Evolutionary conservation across 495 filamentous ascomycete species (phyloP).

Genomic region (Hyaloscypha hepaticicola): DNA sequence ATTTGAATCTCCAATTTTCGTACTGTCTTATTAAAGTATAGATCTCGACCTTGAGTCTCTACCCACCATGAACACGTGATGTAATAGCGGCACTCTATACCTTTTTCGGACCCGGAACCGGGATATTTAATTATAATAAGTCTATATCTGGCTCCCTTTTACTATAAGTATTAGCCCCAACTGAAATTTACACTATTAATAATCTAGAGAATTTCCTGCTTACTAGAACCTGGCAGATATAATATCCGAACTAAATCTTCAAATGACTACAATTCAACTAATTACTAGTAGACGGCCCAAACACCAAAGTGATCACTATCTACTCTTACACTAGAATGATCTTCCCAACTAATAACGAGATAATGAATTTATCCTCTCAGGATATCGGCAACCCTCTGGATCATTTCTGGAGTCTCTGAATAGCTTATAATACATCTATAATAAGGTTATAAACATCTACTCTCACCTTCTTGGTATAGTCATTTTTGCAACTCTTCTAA

Average conservation of each 20-base stretch:
- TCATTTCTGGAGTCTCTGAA: neutral
- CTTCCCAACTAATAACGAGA: constrained; percentile 18
- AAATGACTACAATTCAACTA: neutral
- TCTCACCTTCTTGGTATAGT: constrained; percentile 45
- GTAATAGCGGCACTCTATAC: too few species aligned
- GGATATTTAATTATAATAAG: too few species aligned
- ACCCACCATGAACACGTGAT: too few species aligned
- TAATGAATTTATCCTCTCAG: constrained; percentile 6
- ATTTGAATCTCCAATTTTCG: too few species aligned
- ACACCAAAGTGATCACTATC: neutral
- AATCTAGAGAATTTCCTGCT: too few species aligned
- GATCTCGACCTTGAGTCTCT: too few species aligned
- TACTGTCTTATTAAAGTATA: too few species aligned
- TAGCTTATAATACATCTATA: neutral
- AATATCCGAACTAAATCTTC: neutral
- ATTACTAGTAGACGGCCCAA: neutral
- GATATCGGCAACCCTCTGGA: constrained; percentile 4
- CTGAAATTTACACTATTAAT: too few species aligned
- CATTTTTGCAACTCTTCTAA: constrained; percentile 43
- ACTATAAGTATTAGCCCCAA: too few species aligned
- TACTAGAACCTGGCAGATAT: neutral
- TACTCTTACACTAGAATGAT: constrained; percentile 2
- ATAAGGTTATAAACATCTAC: constrained; percentile 42
- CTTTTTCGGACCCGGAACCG: too few species aligned
- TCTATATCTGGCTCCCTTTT: too few species aligned